A percentile compares a stretch with the other conserved stretches of the same genome.
These are phyloP conservation scores for Dioscorea dumetorum DNA, from an alignment of 106 monocot species.

Conservation along the genomic window DNA sequence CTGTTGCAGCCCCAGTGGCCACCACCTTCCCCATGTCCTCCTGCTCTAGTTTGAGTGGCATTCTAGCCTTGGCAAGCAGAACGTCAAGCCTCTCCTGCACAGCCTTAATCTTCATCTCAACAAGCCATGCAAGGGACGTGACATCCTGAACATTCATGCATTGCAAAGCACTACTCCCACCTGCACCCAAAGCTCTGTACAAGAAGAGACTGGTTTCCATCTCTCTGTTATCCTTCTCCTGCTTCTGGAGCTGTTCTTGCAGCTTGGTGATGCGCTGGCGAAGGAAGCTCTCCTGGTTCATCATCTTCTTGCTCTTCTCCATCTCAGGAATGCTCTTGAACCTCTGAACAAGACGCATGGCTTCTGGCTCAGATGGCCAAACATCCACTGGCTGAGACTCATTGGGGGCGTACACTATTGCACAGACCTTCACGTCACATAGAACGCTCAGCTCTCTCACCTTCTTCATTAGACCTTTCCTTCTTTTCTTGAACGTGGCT, in stretches of 20 bases:
- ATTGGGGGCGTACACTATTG: neutral
- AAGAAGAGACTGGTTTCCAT: neutral
- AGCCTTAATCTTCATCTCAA: neutral
- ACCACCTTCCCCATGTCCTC: neutral
- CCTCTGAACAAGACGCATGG: neutral
- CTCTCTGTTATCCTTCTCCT: conserved; percentile 6
- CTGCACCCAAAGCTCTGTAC: neutral
- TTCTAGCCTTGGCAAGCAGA: no score
- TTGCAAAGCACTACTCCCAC: neutral
- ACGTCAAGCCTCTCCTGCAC: neutral
- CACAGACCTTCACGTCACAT: neutral
- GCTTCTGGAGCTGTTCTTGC: conserved; percentile 9
- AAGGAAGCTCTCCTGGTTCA: conserved; percentile 17
- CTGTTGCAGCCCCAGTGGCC: neutral
- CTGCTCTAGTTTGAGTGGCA: no score
- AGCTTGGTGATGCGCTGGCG: conserved; percentile 3
- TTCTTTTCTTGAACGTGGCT: conserved; percentile 12
- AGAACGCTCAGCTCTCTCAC: neutral
- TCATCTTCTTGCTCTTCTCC: conserved; percentile 12
- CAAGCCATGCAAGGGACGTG: neutral
- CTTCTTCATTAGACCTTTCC: conserved; percentile 10
- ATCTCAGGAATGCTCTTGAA: conserved; percentile 18
- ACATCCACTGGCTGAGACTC: neutral
- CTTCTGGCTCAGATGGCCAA: neutral
- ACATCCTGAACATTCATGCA: neutral